phyloP scores from a whole-genome alignment of 495 filamentous ascomycete species.

The Emericellopsis terricola region DNA sequence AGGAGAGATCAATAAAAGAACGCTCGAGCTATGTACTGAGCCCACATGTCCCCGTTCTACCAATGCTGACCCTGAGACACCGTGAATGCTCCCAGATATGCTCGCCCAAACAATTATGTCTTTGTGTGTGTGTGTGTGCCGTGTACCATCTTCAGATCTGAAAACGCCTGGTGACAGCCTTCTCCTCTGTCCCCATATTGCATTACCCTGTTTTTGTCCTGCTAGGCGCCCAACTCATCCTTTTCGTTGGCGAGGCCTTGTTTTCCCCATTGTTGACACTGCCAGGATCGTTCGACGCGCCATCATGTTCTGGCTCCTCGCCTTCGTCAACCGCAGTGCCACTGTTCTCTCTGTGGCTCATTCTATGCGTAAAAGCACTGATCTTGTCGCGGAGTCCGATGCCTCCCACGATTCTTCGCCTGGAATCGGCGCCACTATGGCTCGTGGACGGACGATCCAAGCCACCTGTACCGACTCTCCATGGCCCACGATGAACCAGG shows the following conservation, averaged over 20 bases:
- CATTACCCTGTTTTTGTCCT: neutral
- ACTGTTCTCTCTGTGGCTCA: conserved; percentile 16
- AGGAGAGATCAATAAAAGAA: too few species aligned
- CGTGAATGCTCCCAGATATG: too few species aligned
- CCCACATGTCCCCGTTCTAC: too few species aligned
- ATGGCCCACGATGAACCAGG: conserved; percentile 12
- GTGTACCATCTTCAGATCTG: too few species aligned
- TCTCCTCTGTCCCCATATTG: too few species aligned
- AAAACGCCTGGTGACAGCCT: too few species aligned
- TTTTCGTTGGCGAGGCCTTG: neutral
- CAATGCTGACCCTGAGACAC: too few species aligned
- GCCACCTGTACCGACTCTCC: conserved; percentile 7
- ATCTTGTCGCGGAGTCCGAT: conserved; percentile 20
- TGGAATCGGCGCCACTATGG: conserved; percentile 1
- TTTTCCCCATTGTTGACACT: neutral
- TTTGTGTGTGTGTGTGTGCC: too few species aligned
- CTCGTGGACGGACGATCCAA: conserved; percentile 4
- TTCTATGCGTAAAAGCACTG: conserved; percentile 15
- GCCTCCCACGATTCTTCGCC: conserved; percentile 8
- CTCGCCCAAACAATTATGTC: too few species aligned
- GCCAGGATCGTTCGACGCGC: too few species aligned
- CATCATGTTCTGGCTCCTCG: neutral
- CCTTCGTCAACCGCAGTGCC: neutral
- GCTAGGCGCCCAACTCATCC: conserved; percentile 1
- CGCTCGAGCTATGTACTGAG: too few species aligned